phyloP scores from a whole-genome alignment of 495 filamentous ascomycete species.

The Penicillium paradoxum region DNA sequence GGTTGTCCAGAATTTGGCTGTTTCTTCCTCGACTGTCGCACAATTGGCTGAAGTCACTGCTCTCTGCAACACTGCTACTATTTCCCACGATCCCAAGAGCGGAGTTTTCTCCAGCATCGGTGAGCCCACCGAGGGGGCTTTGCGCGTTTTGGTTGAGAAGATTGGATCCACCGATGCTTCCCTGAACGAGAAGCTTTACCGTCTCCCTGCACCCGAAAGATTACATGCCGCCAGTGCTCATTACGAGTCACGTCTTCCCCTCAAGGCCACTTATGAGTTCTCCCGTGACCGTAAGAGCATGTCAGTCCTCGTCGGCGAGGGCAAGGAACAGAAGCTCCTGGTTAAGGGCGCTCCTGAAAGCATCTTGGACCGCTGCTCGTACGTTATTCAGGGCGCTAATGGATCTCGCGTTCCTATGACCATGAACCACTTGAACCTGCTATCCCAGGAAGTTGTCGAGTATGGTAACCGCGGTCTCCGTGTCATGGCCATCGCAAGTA shows the following conservation, averaged over 20 bases:
- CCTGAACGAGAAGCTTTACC: constrained; percentile 49
- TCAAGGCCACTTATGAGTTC: constrained; percentile 90
- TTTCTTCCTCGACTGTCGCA: constrained; percentile 68
- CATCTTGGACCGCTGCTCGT: constrained; percentile 84
- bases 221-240: constrained; percentile 76
- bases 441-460: constrained; percentile 74
- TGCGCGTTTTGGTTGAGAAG: constrained; percentile 91
- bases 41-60: constrained; percentile 85
- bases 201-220: constrained; percentile 49
- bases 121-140: constrained; percentile 91
- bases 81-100: constrained; percentile 75
- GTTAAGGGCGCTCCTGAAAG: constrained; percentile 97
- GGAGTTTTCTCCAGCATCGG: constrained; percentile 78
- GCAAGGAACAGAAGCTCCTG: constrained; percentile 68
- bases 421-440: constrained; percentile 57
- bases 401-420: constrained; percentile 69
- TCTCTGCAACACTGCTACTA: constrained; percentile 80
- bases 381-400: constrained; percentile 66
- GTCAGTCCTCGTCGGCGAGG: constrained; percentile 82
- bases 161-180: constrained; percentile 65
- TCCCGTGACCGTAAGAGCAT: constrained; percentile 98
- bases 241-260: constrained; percentile 71
- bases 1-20: constrained; percentile 60
- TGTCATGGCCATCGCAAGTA: constrained; percentile 84
- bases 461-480: constrained; percentile 91